A percentile compares a stretch with the other conserved stretches of the same genome.
Evolutionary conservation across 2,329 filamentous ascomycete species (phyloP).

Genomic region (Ophiostoma ulmi): DNA sequence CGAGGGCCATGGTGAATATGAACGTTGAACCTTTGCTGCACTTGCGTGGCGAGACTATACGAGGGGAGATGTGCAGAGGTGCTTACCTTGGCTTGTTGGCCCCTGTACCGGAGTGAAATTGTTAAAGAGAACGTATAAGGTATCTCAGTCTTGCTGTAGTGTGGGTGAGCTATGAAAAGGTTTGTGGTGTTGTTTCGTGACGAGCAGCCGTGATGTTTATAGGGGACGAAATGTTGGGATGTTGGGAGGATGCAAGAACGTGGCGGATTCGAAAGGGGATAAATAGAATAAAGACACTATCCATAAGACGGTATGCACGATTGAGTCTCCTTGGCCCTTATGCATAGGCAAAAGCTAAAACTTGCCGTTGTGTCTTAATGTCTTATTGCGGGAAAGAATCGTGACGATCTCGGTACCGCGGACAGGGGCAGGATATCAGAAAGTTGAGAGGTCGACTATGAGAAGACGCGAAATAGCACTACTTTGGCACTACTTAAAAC

Average conservation of each 20-base stretch:
- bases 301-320: neutral
- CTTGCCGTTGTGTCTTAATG: neutral
- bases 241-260: neutral
- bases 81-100: neutral
- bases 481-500: too few species aligned
- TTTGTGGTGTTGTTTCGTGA: neutral
- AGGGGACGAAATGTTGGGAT: neutral
- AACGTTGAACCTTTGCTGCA: neutral
- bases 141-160: neutral
- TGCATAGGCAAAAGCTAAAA: neutral
- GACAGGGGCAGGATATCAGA: neutral
- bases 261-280: neutral
- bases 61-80: neutral
- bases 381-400: neutral
- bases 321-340: neutral
- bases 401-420: neutral
- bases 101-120: neutral
- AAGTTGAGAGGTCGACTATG: neutral
- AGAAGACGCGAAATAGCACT: neutral
- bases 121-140: neutral
- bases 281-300: constrained; percentile 1
- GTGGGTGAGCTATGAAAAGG: neutral
- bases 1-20: neutral
- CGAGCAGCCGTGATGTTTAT: neutral
- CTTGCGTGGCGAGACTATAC: neutral